A percentile compares a stretch with the other conserved stretches of the same genome.
Evolutionary conservation across 2,329 filamentous ascomycete genomes (phyloP).

Genomic region (Pleurostoma richardsiae): DNA sequence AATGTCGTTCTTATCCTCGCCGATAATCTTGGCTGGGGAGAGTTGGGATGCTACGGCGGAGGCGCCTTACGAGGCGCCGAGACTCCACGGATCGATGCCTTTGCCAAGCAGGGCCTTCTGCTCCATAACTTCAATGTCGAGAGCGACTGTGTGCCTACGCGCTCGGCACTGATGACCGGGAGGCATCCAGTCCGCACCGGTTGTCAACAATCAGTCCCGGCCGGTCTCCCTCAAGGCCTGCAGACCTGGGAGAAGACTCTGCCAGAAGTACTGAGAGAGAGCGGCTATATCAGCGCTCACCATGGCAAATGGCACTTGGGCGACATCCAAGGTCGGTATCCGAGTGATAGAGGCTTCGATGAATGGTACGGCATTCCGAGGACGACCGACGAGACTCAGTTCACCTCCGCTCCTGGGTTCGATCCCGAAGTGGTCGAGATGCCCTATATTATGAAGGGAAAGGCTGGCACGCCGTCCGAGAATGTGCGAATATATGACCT

Average conservation of each 20-base stretch:
- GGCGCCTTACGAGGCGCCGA: slow-evolving; percentile 23
- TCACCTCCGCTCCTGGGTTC: slow-evolving; percentile 24
- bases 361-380: slow-evolving; percentile 30
- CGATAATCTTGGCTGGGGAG: slow-evolving; percentile 31
- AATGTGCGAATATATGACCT: slow-evolving; percentile 25
- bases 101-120: slow-evolving; percentile 23
- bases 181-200: slow-evolving; percentile 27
- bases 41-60: slow-evolving; percentile 26
- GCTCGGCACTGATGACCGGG: slow-evolving; percentile 27
- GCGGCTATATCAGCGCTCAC: slow-evolving; percentile 21
- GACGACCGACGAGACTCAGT: slow-evolving; percentile 28
- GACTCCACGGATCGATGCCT: slow-evolving; percentile 24
- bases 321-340: slow-evolving; percentile 25
- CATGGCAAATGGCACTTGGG: slow-evolving; percentile 30
- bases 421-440: slow-evolving; percentile 24
- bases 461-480: slow-evolving; percentile 16
- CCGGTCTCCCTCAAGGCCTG: slow-evolving; percentile 25
- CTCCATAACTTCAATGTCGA: slow-evolving; percentile 31
- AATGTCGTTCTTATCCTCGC: slow-evolving; percentile 26
- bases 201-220: slow-evolving; percentile 24
- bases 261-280: slow-evolving; percentile 20
- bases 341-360: slow-evolving; percentile 27
- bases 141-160: slow-evolving; percentile 27
- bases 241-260: slow-evolving; percentile 24
- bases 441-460: slow-evolving; percentile 26